phyloP scores from a whole-genome alignment of 192 early-diverging fungal genomes.

The Coemansia sp. region DNA sequence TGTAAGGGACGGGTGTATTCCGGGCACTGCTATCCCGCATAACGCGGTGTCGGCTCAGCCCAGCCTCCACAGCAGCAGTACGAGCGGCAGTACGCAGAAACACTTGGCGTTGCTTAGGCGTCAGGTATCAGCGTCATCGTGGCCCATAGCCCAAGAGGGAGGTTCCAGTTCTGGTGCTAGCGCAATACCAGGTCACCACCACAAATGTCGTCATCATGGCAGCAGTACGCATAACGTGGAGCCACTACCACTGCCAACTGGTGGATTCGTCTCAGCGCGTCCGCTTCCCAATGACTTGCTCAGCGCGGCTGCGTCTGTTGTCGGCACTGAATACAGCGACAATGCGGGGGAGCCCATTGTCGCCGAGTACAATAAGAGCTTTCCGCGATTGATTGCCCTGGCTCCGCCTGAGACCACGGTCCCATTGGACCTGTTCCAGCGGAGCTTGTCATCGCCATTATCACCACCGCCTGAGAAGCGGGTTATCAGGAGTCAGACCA shows the following conservation, averaged over 20 bases:
- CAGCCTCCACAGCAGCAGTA: not conserved
- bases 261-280: not conserved
- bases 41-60: not conserved
- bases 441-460: not conserved
- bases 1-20: no score
- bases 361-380: not conserved
- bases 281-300: not conserved
- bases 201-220: not conserved
- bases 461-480: not conserved
- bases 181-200: not conserved
- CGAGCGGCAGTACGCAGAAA: no score
- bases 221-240: not conserved
- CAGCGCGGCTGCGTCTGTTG: not conserved
- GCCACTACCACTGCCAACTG: constrained; percentile 32
- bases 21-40: no score
- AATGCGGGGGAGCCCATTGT: constrained; percentile 4
- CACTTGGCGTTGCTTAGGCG: no score
- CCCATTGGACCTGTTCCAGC: constrained; percentile 2
- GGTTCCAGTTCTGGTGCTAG: no score
- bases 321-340: constrained; percentile 10
- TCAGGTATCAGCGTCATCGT: no score
- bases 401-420: constrained; percentile 23
- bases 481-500: not conserved
- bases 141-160: no score
- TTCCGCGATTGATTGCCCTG: constrained; percentile 14